Percentiles rank a stretch among this genome's conserved stretches.
These are phyloP conservation scores for Penicillium rolfsii DNA, from an alignment of 2,329 filamentous ascomycete species.

Conservation along the genomic window DNA sequence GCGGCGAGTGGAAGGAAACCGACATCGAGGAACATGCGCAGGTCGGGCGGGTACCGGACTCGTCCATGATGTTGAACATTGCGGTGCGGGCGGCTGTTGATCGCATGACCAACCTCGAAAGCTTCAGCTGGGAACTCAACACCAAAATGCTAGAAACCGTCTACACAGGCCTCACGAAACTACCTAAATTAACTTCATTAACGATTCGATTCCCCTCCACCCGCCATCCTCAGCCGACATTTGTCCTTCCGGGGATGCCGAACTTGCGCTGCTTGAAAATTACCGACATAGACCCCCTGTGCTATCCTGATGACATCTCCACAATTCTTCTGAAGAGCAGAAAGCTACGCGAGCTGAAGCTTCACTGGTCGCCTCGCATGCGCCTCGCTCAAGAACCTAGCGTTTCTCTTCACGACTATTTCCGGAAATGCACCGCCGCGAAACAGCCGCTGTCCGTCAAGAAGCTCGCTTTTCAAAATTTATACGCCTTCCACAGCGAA, in stretches of 20 bases:
- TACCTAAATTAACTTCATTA: conserved; percentile 56
- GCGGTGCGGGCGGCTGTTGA: conserved; percentile 62
- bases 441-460: conserved; percentile 53
- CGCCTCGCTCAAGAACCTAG: conserved; percentile 61
- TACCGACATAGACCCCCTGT: conserved; percentile 65
- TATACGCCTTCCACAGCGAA: conserved; percentile 58
- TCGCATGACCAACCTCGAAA: conserved; percentile 59
- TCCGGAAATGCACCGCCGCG: conserved; percentile 57
- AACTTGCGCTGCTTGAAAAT: conserved; percentile 58
- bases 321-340: conserved; percentile 57
- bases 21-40: conserved; percentile 62
- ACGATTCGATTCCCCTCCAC: conserved; percentile 60
- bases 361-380: conserved; percentile 67
- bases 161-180: conserved; percentile 59
- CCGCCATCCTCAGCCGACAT: conserved; percentile 61
- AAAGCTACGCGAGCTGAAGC: conserved; percentile 57
- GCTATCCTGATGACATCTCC: conserved; percentile 66
- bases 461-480: conserved; percentile 60
- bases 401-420: conserved; percentile 58
- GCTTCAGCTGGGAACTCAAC: conserved; percentile 64
- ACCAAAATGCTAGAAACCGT: conserved; percentile 63
- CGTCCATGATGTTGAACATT: conserved; percentile 66
- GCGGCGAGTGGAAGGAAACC: conserved; percentile 61
- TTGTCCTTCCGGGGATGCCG: conserved; percentile 59
- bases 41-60: conserved; percentile 63